Percentiles rank a stretch among this genome's conserved stretches.
Evolutionary conservation across 148 eudicot species (phyloP).

Genomic region (Amaranthus hypochondriacus): DNA sequence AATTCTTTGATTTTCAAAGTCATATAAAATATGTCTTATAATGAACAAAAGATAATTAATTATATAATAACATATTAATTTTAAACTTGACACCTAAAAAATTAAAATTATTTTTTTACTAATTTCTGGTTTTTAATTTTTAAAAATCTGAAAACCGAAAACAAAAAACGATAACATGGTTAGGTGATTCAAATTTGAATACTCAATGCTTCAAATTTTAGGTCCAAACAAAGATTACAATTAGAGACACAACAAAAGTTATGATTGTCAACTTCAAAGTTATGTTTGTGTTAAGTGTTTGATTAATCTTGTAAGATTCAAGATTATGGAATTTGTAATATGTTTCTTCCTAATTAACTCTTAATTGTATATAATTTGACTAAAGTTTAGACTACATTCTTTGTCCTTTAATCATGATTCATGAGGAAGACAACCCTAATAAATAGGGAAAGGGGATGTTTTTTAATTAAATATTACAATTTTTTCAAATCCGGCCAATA

Average conservation of each 20-base stretch:
- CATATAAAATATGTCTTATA: neutral
- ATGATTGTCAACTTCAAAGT: neutral
- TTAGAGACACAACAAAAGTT: neutral
- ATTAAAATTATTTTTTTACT: no score
- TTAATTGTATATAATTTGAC: conserved; percentile 4
- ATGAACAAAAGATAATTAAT: neutral
- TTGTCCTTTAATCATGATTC: neutral
- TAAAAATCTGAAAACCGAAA: no score
- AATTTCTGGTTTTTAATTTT: no score
- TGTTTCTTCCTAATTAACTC: conserved; percentile 13
- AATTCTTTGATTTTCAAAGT: no score
- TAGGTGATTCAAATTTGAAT: neutral
- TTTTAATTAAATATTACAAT: no score
- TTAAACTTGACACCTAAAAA: no score
- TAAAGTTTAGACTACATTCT: neutral
- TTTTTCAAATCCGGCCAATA: no score
- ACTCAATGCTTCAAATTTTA: neutral
- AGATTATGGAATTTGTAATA: conserved; percentile 14
- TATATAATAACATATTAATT: neutral
- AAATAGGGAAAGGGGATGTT: neutral
- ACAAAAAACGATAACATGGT: neutral
- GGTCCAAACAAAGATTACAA: conserved; percentile 10
- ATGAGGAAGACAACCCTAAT: neutral
- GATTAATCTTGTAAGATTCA: neutral
- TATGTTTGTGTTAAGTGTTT: neutral